Conservation (phyloP, 768 basidiomycete genomes). For the Phaeotremella skinneri region DNA sequence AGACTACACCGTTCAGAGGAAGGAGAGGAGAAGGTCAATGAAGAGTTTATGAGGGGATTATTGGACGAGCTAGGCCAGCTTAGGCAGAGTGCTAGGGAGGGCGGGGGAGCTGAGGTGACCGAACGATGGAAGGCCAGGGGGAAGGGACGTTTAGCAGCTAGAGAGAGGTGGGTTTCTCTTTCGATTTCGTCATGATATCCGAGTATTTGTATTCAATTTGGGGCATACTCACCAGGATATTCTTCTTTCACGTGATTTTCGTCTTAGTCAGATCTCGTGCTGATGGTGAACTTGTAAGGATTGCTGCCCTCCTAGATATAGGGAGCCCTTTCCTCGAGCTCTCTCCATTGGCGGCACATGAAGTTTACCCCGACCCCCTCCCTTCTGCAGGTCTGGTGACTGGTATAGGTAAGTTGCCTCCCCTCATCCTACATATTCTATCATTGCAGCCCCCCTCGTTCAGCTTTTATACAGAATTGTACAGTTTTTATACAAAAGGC, state of each 20-base stretch:
- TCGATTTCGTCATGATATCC: neutral
- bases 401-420: constrained; percentile 55
- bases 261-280: neutral
- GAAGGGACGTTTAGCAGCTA: constrained; percentile 30
- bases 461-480: neutral
- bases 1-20: constrained; percentile 13
- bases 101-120: constrained; percentile 32
- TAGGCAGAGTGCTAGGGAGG: constrained; percentile 30
- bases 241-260: neutral
- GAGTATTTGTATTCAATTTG: neutral
- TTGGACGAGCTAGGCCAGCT: constrained; percentile 17
- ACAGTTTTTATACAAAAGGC: no score
- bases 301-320: constrained; percentile 74
- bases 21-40: constrained; percentile 27
- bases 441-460: no score
- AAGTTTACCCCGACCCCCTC: constrained; percentile 70
- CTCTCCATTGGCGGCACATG: constrained; percentile 79
- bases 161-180: constrained; percentile 32
- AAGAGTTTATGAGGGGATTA: constrained; percentile 20
- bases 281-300: constrained; percentile 54
- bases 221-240: neutral
- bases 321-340: constrained; percentile 87
- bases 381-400: constrained; percentile 90
- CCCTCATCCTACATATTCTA: neutral
- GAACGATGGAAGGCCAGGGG: constrained; percentile 40